phyloP scores from a whole-genome alignment of 208 protist genomes.

The Phytomonas francai region DNA sequence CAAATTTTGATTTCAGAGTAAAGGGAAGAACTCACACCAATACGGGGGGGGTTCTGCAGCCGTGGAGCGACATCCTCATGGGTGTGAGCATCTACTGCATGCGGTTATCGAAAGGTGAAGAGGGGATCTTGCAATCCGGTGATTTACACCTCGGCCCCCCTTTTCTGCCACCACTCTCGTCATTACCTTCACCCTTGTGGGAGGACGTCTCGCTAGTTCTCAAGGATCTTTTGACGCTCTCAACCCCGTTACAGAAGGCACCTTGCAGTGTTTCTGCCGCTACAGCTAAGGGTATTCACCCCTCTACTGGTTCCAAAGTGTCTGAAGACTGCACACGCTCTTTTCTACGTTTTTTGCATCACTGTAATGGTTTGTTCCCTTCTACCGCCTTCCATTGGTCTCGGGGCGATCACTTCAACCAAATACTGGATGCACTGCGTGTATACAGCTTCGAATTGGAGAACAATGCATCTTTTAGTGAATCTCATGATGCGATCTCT shows the following conservation, averaged over 20 bases:
- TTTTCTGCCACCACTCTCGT: background rate
- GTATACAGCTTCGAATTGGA: background rate
- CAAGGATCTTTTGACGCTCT: conserved; percentile 1
- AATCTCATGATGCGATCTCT: background rate
- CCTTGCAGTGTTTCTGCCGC: background rate
- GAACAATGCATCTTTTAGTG: background rate
- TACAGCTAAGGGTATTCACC: background rate
- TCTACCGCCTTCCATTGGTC: background rate
- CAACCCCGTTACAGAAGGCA: background rate
- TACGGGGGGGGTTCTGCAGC: background rate
- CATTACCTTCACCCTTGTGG: background rate
- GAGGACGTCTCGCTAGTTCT: background rate
- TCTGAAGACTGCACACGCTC: background rate
- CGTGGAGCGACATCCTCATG: background rate
- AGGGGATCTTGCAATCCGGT: background rate
- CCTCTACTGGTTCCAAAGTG: background rate
- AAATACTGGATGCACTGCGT: background rate
- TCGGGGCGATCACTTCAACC: background rate
- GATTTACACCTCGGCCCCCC: background rate
- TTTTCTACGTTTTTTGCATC: background rate
- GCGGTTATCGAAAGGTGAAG: background rate
- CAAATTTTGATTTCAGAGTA: background rate
- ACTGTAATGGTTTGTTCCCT: background rate
- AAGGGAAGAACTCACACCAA: background rate
- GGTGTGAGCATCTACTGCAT: background rate